Conservation (phyloP, 257 asterid species). For the Henckelia pumila region DNA sequence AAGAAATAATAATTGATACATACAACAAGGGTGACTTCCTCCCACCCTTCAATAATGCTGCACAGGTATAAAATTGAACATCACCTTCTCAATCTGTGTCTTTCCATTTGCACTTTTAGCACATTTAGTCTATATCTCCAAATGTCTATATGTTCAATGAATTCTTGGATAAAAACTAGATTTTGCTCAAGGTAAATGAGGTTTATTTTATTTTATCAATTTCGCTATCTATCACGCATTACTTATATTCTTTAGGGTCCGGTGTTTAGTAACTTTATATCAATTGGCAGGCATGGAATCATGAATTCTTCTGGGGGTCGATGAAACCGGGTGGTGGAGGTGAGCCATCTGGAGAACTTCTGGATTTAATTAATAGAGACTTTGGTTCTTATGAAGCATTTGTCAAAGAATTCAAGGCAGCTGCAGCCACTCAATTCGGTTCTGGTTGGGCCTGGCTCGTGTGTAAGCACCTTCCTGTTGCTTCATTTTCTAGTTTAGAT, state of each 20-base stretch:
- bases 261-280: not conserved
- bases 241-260: not conserved
- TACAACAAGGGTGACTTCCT: conserved; percentile 83
- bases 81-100: conserved; percentile 11
- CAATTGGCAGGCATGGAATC: conserved; percentile 75
- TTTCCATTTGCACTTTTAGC: conserved; percentile 8
- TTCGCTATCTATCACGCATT: too few relatives aligned
- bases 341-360: conserved; percentile 68
- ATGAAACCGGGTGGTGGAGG: conserved; percentile 98
- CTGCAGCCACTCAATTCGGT: conserved; percentile 90
- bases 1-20: conserved; percentile 58
- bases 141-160: not conserved
- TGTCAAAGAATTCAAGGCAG: conserved; percentile 70
- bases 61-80: conserved; percentile 57
- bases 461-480: conserved; percentile 45
- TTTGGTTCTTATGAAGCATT: conserved; percentile 85
- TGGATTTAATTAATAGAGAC: conserved; percentile 72
- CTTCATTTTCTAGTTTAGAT: not conserved
- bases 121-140: conserved; percentile 6
- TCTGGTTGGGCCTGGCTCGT: conserved; percentile 99
- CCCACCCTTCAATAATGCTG: conserved; percentile 95
- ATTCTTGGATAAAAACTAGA: not conserved
- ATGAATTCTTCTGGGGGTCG: conserved; percentile 93
- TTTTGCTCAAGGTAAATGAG: not conserved
- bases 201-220: not conserved